These are phyloP conservation scores for Lactarius hengduanensis DNA, from an alignment of 768 basidiomycete species.

Conservation along the genomic window DNA sequence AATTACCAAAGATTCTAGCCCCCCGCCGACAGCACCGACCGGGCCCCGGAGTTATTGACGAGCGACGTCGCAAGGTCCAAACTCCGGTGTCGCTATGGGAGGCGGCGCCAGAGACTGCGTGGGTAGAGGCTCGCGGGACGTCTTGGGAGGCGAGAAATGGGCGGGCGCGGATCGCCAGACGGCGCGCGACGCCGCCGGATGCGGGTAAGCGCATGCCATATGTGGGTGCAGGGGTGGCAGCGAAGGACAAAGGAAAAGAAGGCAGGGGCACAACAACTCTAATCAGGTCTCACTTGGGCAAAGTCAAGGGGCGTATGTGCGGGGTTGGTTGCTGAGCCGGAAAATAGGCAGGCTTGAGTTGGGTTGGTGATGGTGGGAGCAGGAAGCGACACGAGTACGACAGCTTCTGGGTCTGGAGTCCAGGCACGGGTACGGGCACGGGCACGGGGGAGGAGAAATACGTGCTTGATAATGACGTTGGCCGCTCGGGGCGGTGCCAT, in stretches of 20 bases:
- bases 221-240: background rate
- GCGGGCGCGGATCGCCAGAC: too few relatives aligned
- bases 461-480: background rate
- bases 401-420: background rate
- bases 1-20: too few relatives aligned
- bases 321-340: background rate
- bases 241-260: background rate
- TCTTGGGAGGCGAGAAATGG: too few relatives aligned
- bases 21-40: too few relatives aligned
- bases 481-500: background rate
- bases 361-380: background rate
- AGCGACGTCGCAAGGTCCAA: too few relatives aligned
- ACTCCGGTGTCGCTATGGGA: too few relatives aligned
- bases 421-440: background rate
- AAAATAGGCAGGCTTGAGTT: background rate
- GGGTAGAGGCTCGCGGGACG: too few relatives aligned
- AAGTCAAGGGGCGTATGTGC: background rate
- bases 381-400: background rate
- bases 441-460: background rate
- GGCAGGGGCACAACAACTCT: background rate
- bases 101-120: too few relatives aligned
- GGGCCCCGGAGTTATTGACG: too few relatives aligned
- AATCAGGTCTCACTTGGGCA: background rate
- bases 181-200: constrained; percentile 1
- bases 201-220: constrained; percentile 17